Conservation (phyloP, 164 flowering plant species). For the Echeveria elegans region DNA sequence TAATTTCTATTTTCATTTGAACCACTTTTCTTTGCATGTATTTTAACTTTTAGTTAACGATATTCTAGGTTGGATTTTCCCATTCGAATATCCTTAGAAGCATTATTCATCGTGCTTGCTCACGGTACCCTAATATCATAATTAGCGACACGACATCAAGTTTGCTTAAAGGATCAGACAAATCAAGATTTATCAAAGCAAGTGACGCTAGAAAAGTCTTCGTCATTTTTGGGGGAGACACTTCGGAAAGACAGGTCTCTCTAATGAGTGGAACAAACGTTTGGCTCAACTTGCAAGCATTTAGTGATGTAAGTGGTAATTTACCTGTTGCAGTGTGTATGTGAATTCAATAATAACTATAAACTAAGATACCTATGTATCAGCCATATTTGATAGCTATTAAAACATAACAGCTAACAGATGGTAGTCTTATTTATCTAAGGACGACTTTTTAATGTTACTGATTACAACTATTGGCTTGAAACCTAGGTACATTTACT, state of each 20-base stretch:
- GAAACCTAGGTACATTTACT: neutral
- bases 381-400: neutral
- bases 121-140: slow-evolving; percentile 49
- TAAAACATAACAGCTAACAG: neutral
- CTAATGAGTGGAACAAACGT: slow-evolving; percentile 97
- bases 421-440: neutral
- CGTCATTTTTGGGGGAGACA: slow-evolving; percentile 84
- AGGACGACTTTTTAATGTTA: neutral
- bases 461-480: neutral
- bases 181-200: slow-evolving; percentile 15
- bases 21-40: neutral
- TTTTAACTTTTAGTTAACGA: neutral
- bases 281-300: slow-evolving; percentile 79
- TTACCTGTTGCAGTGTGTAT: neutral
- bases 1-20: neutral
- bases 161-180: slow-evolving; percentile 25
- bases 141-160: slow-evolving; percentile 18
- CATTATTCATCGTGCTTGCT: slow-evolving; percentile 70
- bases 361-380: neutral
- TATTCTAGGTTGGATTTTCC: slow-evolving; percentile 77
- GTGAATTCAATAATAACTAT: neutral
- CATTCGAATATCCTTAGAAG: slow-evolving; percentile 74
- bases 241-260: slow-evolving; percentile 91
- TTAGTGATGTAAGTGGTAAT: slow-evolving; percentile 60
- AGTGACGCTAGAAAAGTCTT: slow-evolving; percentile 40